phyloP scores from a whole-genome alignment of 2,329 filamentous ascomycete genomes.

The Sphaceloma murrayae region DNA sequence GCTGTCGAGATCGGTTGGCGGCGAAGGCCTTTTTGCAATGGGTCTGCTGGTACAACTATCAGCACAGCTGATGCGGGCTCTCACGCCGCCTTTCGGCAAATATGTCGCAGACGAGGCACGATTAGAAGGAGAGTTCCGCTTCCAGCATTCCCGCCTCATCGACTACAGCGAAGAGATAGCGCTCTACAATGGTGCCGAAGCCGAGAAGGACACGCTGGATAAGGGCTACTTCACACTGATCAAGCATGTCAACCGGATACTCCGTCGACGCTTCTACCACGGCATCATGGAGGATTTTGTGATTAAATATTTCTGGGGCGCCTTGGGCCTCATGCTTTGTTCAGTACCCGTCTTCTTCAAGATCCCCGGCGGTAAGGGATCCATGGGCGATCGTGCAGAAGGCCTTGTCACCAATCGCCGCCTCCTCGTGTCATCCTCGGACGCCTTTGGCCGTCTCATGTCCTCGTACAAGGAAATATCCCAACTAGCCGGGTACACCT shows the following conservation, averaged over 20 bases:
- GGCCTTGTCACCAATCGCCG: conserved; percentile 89
- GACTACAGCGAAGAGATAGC: conserved; percentile 95
- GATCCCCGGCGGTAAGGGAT: conserved; percentile 62
- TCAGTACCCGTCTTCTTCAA: conserved; percentile 95
- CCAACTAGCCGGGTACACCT: conserved; percentile 90
- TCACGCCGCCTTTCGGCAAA: conserved; percentile 93
- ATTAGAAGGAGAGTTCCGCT: conserved; percentile 90
- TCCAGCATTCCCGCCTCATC: conserved; percentile 87
- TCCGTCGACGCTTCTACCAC: conserved; percentile 84
- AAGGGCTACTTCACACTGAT: conserved; percentile 99
- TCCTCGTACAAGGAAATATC: conserved; percentile 97
- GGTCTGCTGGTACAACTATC: conserved; percentile 86
- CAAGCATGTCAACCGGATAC: conserved; percentile 95
- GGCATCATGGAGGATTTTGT: conserved; percentile 99
- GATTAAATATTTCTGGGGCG: conserved; percentile 99
- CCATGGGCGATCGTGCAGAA: conserved; percentile 35
- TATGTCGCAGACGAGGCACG: conserved; percentile 95
- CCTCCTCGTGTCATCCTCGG: conserved; percentile 84
- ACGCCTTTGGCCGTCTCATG: conserved; percentile 93
- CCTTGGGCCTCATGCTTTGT: conserved; percentile 80
- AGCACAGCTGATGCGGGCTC: conserved; percentile 80
- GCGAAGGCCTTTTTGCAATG: conserved; percentile 94
- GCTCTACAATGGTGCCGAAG: conserved; percentile 81
- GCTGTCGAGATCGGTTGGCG: conserved; percentile 86
- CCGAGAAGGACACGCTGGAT: conserved; percentile 91